Base-by-base conservation (phyloP, 2,329 filamentous ascomycete genomes). In the Chaetomiaceae sp. region DNA sequence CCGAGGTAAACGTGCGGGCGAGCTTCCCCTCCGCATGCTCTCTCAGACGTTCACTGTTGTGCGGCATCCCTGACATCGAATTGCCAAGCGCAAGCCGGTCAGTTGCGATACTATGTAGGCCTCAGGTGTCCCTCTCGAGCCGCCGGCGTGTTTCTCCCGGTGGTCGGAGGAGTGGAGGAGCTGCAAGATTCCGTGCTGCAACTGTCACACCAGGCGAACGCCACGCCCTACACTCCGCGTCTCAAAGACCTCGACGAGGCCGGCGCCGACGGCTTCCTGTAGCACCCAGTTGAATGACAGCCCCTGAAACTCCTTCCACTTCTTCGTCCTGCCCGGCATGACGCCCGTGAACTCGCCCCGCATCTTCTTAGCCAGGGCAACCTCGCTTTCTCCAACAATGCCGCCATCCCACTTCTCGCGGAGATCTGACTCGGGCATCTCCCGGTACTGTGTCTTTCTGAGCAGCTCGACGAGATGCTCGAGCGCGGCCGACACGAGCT, bases 341-440 rank as follows among this genome's bases (percentile, higher is more conserved):
- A 85, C 73, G 6, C 82, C 82, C 6, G 67, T 68, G 61, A 78
- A 81, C 62, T 83, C 80, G 1, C 81, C 78, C 50, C 82, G 69
- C 17, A 72, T 70, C 54, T 72, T 74, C 68, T 79, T 82, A 27
- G 57, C 56, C 59, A 43, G 12, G 31, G 46, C 54, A 19, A 51
- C 52, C 22, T 54, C 49, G 34, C 77, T 75, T 19, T 75, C 72
- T 12, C 64, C 69, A 2, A 71, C 70, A n/a, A 81, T 69, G 4
- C 84, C 84, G 12, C 85, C 87, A 58, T 90, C 83, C 81, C 88
- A 91, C 47, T 83, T 78, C 67, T 90, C 85, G 36, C 75, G 74
- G 36, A 91, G 71, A 59, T 82, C 70, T 36, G 72, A 71, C 67
- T 86, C 77, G 1, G 86, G 82, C 29, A 78, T 79, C 69, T 89